phyloP scores from a whole-genome alignment of 176 grass and related monocot genomes.

The Rhynchospora pubera region DNA sequence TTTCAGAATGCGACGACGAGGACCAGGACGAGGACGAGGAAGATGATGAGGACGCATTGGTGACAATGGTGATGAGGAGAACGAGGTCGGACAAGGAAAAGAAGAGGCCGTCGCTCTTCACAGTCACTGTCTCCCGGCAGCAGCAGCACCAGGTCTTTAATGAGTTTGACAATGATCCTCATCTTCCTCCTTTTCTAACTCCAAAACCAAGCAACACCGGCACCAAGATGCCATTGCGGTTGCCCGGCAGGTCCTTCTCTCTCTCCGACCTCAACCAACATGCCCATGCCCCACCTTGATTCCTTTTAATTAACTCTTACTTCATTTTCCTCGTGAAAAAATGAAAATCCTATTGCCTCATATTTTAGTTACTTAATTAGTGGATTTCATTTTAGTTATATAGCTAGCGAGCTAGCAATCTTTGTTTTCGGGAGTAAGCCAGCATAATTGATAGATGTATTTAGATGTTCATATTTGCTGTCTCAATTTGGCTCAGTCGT shows the following conservation, averaged over 20 bases:
- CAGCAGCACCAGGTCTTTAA: not conserved
- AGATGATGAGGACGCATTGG: constrained; percentile 20
- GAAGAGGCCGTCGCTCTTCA: constrained; percentile 37
- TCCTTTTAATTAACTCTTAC: not conserved
- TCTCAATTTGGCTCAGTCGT: not conserved
- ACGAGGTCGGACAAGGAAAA: constrained; percentile 18
- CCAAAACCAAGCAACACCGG: not conserved
- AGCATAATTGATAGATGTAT: not conserved
- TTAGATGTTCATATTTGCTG: not conserved
- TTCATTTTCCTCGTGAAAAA: not conserved
- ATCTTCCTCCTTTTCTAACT: not conserved
- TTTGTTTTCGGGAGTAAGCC: not conserved
- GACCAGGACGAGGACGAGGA: constrained; percentile 46
- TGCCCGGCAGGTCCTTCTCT: constrained; percentile 52
- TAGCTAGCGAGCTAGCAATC: not conserved
- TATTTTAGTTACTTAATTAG: not conserved
- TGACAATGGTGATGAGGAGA: constrained; percentile 3
- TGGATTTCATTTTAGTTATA: not conserved
- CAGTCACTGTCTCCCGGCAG: constrained; percentile 17
- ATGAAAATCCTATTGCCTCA: not conserved
- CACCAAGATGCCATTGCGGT: constrained; percentile 22
- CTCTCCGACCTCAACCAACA: constrained; percentile 54
- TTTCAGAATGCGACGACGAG: constrained; percentile 33
- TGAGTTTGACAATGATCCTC: not conserved
- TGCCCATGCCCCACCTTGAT: not conserved